These are phyloP conservation scores for Skeletonema tropicum DNA, from an alignment of 108 stramenopile genomes.

Conservation along the genomic window DNA sequence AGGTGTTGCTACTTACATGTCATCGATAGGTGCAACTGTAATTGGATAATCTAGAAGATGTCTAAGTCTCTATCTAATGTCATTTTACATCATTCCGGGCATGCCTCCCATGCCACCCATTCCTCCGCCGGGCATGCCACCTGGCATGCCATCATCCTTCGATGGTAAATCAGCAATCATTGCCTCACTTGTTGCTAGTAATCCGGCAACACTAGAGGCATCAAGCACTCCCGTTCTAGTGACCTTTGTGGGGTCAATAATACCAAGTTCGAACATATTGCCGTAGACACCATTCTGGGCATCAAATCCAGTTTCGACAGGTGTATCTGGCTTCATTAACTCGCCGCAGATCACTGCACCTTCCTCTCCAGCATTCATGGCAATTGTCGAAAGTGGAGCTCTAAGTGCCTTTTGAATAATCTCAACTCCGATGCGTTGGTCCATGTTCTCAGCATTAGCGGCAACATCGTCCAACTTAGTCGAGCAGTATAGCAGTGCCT, in stretches of 20 bases:
- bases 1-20: not conserved
- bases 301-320: constrained; percentile 84
- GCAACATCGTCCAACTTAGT: constrained; percentile 85
- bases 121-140: constrained; percentile 44
- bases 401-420: constrained; percentile 96
- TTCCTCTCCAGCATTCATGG: constrained; percentile 95
- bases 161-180: constrained; percentile 97
- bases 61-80: constrained; percentile 13
- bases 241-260: constrained; percentile 99
- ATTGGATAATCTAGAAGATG: constrained; percentile 3
- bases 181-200: constrained; percentile 98
- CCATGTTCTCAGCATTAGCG: constrained; percentile 92
- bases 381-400: constrained; percentile 94
- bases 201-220: constrained; percentile 95
- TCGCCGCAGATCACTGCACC: constrained; percentile 98
- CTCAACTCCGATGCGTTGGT: constrained; percentile 97
- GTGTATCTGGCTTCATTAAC: constrained; percentile 77
- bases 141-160: constrained; percentile 52
- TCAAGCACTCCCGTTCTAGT: constrained; percentile 98
- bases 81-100: constrained; percentile 78
- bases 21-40: not conserved
- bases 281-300: constrained; percentile 91
- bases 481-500: constrained; percentile 97
- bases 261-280: constrained; percentile 95
- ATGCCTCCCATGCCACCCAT: constrained; percentile 94